Evolutionary conservation across 2,329 filamentous ascomycete genomes (phyloP), one percentile per base, ranked within the genome.

Genomic region (Colletotrichum musae): DNA sequence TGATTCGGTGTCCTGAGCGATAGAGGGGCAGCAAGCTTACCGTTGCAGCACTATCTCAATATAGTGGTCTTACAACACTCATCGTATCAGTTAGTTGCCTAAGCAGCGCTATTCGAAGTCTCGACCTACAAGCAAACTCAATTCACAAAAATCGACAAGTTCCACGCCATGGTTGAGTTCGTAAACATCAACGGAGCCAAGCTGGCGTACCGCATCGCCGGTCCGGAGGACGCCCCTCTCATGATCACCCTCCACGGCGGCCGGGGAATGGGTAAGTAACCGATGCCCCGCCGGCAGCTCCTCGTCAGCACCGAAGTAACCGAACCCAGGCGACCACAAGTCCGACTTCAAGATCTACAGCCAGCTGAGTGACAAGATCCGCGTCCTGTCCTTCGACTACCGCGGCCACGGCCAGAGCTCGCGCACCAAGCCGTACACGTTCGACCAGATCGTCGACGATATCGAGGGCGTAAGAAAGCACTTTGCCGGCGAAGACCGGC

Each of bases 221-320:
- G 79, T 0, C 76, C 78, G 0, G 71, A 72, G 6, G 45, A 74
- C 26, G 77, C 74, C 2, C 79, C 78, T 10, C 71, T 81, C 9
- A 70, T 81, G 54, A 80, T 81, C 24, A 80, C 79, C 0, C 73
- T 81, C 5, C 79, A 81, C 56, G 79, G 80, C 9, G 80, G 80
- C 1, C 73, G 79, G 10, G 79, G 80, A 2, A 77, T 81, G 58
- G 79, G 77, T 77, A 60, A 47, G 32, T 6, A 36, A 72, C 36
- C 16, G 18, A 32, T 2, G 3, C 6, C 6, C n/a, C 32, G 32
- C 32, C 12, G 16, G 24, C 6, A 18, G 5, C 16, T 15, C 6
- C 4, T 2, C 0, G 1, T 4, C 7, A 15, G 1, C 51, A 6
- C 28, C 1, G 15, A 24, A 15, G 21, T 21, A 58, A n/a, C 16